These are phyloP conservation scores for Trichoderma sp. DNA, from an alignment of 2,329 filamentous ascomycete species.

Conservation along the genomic window DNA sequence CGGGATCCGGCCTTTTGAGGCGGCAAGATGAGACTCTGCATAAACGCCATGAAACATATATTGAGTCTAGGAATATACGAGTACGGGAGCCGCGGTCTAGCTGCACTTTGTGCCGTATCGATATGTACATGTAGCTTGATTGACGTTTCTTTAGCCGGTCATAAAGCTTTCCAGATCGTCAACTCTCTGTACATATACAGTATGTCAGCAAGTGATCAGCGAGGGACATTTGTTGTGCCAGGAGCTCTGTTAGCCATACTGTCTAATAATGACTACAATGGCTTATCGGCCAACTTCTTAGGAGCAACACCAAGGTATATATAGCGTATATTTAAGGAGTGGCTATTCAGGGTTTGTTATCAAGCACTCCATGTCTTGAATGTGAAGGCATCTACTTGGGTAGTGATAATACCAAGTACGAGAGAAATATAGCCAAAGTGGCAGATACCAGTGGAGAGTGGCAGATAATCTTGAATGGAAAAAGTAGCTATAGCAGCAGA, in stretches of 20 bases:
- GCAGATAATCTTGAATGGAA: too few relatives aligned
- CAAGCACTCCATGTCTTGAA: too few relatives aligned
- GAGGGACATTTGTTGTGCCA: neutral
- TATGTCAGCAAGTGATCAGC: neutral
- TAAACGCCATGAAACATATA: neutral
- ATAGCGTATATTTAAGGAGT: too few relatives aligned
- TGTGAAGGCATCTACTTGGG: too few relatives aligned
- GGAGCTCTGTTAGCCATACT: neutral
- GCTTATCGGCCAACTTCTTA: neutral
- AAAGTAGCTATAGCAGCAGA: too few relatives aligned
- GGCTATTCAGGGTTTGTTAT: too few relatives aligned
- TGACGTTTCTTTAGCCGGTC: neutral
- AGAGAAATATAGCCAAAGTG: too few relatives aligned
- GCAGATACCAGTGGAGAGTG: too few relatives aligned
- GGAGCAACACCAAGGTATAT: neutral
- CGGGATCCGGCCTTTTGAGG: neutral
- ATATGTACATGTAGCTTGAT: neutral
- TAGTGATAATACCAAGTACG: too few relatives aligned
- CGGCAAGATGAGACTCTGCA: conserved; percentile 7
- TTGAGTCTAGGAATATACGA: neutral
- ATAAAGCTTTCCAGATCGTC: neutral
- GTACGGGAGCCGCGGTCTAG: neutral
- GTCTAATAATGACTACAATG: neutral
- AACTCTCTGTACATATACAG: neutral
- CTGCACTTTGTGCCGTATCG: neutral